These are phyloP conservation scores for Corynespora cassiicola DNA, from an alignment of 2,329 filamentous ascomycete species.

Conservation along the genomic window DNA sequence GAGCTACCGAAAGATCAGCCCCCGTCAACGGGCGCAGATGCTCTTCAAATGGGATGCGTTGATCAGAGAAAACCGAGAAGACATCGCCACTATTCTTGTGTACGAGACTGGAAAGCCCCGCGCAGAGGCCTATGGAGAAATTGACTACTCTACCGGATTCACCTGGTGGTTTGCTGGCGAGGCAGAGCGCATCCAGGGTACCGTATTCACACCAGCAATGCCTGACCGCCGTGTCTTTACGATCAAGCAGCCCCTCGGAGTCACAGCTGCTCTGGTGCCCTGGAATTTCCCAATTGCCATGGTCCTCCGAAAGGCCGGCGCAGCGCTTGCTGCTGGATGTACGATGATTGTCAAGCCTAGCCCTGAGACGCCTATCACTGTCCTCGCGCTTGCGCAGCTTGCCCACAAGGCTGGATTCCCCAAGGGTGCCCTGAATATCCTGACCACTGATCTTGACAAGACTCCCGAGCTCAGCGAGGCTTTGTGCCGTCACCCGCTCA, in stretches of 20 bases:
- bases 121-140: constrained; percentile 58
- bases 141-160: constrained; percentile 61
- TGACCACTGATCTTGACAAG: constrained; percentile 65
- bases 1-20: constrained; percentile 65
- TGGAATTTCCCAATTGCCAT: constrained; percentile 77
- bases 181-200: constrained; percentile 68
- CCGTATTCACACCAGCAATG: constrained; percentile 63
- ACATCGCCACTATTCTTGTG: constrained; percentile 68
- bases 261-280: constrained; percentile 71
- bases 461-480: constrained; percentile 62
- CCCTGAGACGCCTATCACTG: constrained; percentile 48
- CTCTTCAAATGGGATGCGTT: constrained; percentile 70
- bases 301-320: constrained; percentile 71
- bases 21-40: constrained; percentile 66
- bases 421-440: constrained; percentile 65
- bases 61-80: constrained; percentile 67
- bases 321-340: constrained; percentile 74
- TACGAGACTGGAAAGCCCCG: constrained; percentile 65
- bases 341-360: constrained; percentile 68
- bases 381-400: constrained; percentile 46
- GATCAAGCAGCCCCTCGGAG: constrained; percentile 77
- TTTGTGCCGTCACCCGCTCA: constrained; percentile 62
- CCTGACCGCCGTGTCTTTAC: constrained; percentile 72
- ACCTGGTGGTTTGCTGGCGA: constrained; percentile 67
- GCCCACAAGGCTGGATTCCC: constrained; percentile 56